Conservation (phyloP, 108 stramenopile species). For the Cyclotella atomus region DNA sequence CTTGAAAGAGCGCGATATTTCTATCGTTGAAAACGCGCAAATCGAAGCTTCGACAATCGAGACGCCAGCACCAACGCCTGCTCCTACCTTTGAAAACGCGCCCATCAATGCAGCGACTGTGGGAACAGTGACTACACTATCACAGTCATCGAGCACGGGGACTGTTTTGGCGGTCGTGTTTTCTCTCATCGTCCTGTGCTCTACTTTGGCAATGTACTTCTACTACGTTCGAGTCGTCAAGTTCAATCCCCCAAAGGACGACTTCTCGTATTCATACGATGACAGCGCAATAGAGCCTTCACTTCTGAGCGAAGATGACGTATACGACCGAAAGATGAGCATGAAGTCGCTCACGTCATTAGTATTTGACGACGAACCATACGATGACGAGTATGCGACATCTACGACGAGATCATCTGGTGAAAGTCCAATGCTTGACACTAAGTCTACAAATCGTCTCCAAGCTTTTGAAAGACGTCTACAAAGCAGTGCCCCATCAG, state of each 20-base stretch:
- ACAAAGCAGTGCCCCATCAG: background rate
- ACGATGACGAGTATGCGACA: background rate
- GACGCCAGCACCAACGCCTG: conserved; percentile 1
- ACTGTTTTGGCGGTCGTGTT: background rate
- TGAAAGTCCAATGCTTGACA: background rate
- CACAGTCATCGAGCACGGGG: background rate
- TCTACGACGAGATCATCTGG: background rate
- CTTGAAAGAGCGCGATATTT: background rate
- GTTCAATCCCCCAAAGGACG: conserved; percentile 3
- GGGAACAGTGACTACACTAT: background rate
- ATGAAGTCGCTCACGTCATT: background rate
- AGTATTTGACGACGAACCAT: background rate
- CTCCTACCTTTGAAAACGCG: background rate
- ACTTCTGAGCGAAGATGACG: background rate
- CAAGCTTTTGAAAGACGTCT: background rate
- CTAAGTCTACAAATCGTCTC: background rate
- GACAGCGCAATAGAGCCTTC: background rate
- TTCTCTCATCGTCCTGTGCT: background rate
- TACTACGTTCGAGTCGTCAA: conserved; percentile 4
- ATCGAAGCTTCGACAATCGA: background rate
- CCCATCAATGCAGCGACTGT: background rate
- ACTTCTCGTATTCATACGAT: background rate
- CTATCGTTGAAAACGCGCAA: background rate
- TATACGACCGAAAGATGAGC: background rate
- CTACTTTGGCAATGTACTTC: conserved; percentile 1